Percentiles rank a stretch among this genome's conserved stretches.
Evolutionary conservation across 441 rosid species (phyloP).

Genomic region (Dalechampia spathulata): DNA sequence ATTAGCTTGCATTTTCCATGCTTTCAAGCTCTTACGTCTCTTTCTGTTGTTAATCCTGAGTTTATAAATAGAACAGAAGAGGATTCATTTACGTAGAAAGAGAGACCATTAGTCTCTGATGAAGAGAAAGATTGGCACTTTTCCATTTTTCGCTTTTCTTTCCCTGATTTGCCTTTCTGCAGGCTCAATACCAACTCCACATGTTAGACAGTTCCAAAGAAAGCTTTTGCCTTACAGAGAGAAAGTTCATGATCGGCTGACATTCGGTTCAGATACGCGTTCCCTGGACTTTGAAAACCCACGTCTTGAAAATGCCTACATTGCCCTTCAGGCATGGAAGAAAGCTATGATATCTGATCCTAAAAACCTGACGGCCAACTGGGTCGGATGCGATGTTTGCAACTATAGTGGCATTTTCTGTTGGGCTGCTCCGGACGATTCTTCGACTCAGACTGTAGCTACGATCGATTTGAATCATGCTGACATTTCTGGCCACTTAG

Average conservation of each 20-base stretch:
- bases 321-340: constrained; percentile 90
- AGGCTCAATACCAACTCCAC: neutral
- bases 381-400: constrained; percentile 83
- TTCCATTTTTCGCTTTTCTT: constrained; percentile 8
- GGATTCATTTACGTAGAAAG: no score
- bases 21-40: no score
- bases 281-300: constrained; percentile 58
- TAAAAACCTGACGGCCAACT: constrained; percentile 41
- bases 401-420: constrained; percentile 59
- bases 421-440: constrained; percentile 47
- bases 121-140: constrained; percentile 19
- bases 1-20: no score
- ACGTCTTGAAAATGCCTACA: constrained; percentile 52
- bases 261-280: constrained; percentile 12
- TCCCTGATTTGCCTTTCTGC: constrained; percentile 11
- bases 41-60: no score
- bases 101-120: constrained; percentile 20
- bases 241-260: constrained; percentile 35
- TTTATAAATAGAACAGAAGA: no score
- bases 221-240: constrained; percentile 60
- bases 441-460: constrained; percentile 57
- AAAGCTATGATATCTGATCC: constrained; percentile 85
- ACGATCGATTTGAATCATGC: constrained; percentile 86
- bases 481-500: constrained; percentile 75
- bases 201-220: constrained; percentile 13